Percentiles rank a stretch among this genome's conserved stretches.
phyloP scores from a whole-genome alignment of 202 grass and related monocot species.

The Cymbopogon flexuosus region DNA sequence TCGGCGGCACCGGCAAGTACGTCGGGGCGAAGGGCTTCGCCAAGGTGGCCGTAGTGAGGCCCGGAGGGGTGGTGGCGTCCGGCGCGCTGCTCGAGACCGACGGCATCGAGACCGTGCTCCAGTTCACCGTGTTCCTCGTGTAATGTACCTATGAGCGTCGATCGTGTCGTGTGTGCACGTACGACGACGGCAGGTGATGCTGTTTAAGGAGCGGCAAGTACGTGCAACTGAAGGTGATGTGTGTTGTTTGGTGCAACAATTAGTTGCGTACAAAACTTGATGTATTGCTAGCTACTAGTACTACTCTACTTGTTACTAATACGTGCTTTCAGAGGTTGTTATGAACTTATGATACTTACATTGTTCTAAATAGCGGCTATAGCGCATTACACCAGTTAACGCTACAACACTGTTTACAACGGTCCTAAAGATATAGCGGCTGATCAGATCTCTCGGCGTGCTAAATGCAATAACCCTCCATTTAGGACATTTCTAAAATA shows the following conservation, averaged over 20 bases:
- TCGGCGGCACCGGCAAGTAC: slow-evolving; percentile 60
- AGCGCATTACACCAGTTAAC: too few relatives aligned
- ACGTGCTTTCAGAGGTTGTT: neutral
- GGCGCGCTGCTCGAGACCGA: slow-evolving; percentile 58
- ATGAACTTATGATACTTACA: too few relatives aligned
- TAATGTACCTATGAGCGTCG: too few relatives aligned
- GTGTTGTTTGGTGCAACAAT: neutral
- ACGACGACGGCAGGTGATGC: neutral
- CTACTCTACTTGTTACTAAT: neutral
- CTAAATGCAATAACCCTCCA: too few relatives aligned
- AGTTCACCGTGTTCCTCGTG: slow-evolving; percentile 47
- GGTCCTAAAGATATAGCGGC: too few relatives aligned
- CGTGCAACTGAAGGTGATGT: neutral
- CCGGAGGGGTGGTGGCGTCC: slow-evolving; percentile 37
- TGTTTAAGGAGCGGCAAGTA: neutral
- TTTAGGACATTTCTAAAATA: too few relatives aligned
- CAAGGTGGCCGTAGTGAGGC: slow-evolving; percentile 54
- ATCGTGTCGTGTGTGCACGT: neutral
- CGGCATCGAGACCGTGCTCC: slow-evolving; percentile 59
- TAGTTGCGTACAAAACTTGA: neutral
- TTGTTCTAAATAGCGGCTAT: too few relatives aligned
- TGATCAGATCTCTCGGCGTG: too few relatives aligned
- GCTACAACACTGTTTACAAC: too few relatives aligned
- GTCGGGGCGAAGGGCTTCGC: slow-evolving; percentile 50
- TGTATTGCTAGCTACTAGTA: neutral